Evolutionary conservation across 805 yeast genomes (phyloP).

Genomic region (Soucietia sequanensis): DNA sequence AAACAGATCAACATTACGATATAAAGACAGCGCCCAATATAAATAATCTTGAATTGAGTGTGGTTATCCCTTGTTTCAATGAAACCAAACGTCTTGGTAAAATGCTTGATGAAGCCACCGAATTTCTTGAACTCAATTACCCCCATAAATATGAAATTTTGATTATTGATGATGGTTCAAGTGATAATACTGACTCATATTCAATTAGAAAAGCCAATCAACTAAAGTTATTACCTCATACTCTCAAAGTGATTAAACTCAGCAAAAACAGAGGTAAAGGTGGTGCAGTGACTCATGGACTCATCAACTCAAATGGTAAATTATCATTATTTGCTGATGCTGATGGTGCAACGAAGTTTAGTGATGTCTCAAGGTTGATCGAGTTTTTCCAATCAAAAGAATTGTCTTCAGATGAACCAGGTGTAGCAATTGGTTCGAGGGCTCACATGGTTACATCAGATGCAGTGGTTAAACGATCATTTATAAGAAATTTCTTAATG

Average conservation of each 20-base stretch:
- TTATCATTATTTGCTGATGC: slow-evolving; percentile 92
- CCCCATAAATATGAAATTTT: slow-evolving; percentile 63
- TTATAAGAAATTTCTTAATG: slow-evolving; percentile 88
- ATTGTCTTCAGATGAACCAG: slow-evolving; percentile 33
- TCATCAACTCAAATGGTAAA: slow-evolving; percentile 70
- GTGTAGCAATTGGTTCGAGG: slow-evolving; percentile 84
- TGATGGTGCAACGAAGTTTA: slow-evolving; percentile 89
- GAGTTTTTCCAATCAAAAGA: slow-evolving; percentile 33
- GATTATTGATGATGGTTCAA: slow-evolving; percentile 90
- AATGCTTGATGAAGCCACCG: slow-evolving; percentile 72
- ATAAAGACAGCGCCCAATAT: slow-evolving; percentile 28
- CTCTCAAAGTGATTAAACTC: slow-evolving; percentile 68
- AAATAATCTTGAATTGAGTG: slow-evolving; percentile 66
- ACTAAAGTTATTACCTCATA: slow-evolving; percentile 51
- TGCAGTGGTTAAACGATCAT: slow-evolving; percentile 92
- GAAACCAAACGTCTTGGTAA: slow-evolving; percentile 69
- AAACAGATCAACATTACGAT: slow-evolving; percentile 22
- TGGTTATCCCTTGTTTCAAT: slow-evolving; percentile 92
- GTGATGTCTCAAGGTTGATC: slow-evolving; percentile 59
- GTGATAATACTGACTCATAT: slow-evolving; percentile 71
- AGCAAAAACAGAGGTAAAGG: slow-evolving; percentile 81
- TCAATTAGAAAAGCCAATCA: slow-evolving; percentile 63
- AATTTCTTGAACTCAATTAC: slow-evolving; percentile 42
- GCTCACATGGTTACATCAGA: slow-evolving; percentile 97
- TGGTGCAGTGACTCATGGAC: slow-evolving; percentile 92